A percentile compares a stretch with the other conserved stretches of the same genome.
These are phyloP conservation scores for Phaffia australis DNA, from an alignment of 768 basidiomycete species.

Conservation along the genomic window DNA sequence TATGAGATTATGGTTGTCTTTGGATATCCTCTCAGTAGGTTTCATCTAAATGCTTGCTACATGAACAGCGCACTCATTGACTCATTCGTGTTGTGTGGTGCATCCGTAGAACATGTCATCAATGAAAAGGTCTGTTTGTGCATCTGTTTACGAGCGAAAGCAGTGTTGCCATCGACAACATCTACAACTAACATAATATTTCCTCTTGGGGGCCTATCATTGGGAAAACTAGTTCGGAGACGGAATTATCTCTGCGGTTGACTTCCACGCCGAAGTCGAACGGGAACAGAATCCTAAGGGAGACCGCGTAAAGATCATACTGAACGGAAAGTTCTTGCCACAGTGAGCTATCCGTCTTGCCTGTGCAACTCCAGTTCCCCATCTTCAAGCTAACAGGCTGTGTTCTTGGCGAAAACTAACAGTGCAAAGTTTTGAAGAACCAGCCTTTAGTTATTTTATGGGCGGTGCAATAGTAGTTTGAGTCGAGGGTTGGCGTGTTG, in stretches of 20 bases:
- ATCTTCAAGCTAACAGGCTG: too few relatives aligned
- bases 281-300: slow-evolving; percentile 66
- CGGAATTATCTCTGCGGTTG: slow-evolving; percentile 82
- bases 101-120: too few relatives aligned
- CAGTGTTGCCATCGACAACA: too few relatives aligned
- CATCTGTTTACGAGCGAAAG: too few relatives aligned
- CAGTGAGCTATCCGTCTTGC: background rate
- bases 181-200: background rate
- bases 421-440: too few relatives aligned
- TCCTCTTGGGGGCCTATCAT: background rate
- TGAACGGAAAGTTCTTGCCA: slow-evolving; percentile 41
- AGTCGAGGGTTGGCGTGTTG: too few relatives aligned
- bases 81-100: too few relatives aligned
- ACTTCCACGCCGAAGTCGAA: slow-evolving; percentile 59
- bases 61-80: background rate
- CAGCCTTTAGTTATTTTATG: too few relatives aligned
- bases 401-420: too few relatives aligned
- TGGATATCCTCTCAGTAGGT: slow-evolving; percentile 1
- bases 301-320: slow-evolving; percentile 65
- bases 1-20: slow-evolving; percentile 46
- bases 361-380: too few relatives aligned
- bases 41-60: background rate
- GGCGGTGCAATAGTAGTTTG: too few relatives aligned
- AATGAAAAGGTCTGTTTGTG: too few relatives aligned
- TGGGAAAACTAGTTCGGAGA: slow-evolving; percentile 57